phyloP scores from a whole-genome alignment of 192 early-diverging fungal genomes.

The Lunasporangiospora selenospora region DNA sequence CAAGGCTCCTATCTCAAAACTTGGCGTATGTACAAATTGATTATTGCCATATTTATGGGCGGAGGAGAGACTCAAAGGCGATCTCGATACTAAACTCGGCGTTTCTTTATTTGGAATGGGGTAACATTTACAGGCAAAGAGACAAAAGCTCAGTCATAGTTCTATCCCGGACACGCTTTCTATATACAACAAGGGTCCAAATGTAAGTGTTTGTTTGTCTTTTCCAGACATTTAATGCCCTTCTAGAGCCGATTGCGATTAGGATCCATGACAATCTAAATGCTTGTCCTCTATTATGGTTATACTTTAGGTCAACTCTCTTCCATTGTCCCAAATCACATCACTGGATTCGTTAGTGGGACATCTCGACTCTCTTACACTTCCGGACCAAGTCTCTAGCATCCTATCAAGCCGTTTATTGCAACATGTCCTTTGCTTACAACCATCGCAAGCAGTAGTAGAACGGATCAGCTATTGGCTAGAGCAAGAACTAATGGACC shows the following conservation, averaged over 20 bases:
- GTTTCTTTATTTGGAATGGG: too few species aligned
- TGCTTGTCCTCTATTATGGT: background rate
- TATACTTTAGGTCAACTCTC: conserved; percentile 17
- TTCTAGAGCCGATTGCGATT: background rate
- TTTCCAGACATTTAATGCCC: background rate
- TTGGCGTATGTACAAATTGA: conserved; percentile 4
- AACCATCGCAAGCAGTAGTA: conserved; percentile 22
- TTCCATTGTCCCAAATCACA: conserved; percentile 50
- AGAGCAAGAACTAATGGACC: conserved; percentile 55
- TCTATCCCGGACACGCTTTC: conserved; percentile 42
- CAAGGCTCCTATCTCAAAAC: conserved; percentile 23
- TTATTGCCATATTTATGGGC: too few species aligned
- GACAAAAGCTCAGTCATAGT: conserved; percentile 48
- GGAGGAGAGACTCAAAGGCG: too few species aligned
- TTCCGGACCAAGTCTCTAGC: conserved; percentile 55
- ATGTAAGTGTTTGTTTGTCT: conserved; percentile 14
- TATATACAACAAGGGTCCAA: conserved; percentile 29
- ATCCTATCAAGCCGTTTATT: conserved; percentile 53
- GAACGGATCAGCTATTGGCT: conserved; percentile 54
- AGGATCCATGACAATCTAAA: background rate
- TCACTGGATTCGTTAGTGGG: conserved; percentile 49
- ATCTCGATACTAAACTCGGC: too few species aligned
- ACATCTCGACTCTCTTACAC: conserved; percentile 52
- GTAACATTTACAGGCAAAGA: conserved; percentile 23
- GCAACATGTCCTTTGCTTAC: conserved; percentile 53